Conservation (phyloP, 2,329 filamentous ascomycete genomes). For the Trichoderma endophyticum region DNA sequence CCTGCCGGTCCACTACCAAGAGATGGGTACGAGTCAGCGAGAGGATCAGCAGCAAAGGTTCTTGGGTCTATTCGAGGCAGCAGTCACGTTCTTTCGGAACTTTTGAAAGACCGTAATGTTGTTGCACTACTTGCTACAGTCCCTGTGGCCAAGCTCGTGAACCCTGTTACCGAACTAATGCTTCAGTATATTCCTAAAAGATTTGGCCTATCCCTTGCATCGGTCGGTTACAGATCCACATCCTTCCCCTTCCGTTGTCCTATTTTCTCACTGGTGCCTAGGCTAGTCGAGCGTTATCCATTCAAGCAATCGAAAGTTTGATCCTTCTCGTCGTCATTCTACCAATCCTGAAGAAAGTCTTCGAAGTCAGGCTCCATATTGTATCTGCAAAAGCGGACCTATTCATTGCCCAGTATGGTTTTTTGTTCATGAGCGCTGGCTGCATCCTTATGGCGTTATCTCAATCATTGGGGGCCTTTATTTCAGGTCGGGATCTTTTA, state of each 20-base stretch:
- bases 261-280: neutral
- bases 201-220: constrained; percentile 4
- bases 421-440: neutral
- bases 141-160: constrained; percentile 9
- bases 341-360: neutral
- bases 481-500: neutral
- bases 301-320: constrained; percentile 6
- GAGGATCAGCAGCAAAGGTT: neutral
- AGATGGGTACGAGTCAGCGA: neutral
- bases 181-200: constrained; percentile 13
- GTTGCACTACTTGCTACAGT: neutral
- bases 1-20: neutral
- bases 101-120: neutral
- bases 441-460: constrained; percentile 9
- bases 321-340: neutral
- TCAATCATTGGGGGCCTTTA: neutral
- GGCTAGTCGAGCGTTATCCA: constrained; percentile 2
- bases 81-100: neutral
- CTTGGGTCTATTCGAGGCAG: neutral
- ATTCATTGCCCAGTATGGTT: neutral
- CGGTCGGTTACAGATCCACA: neutral
- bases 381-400: neutral
- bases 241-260: neutral
- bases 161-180: constrained; percentile 13
- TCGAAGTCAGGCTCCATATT: neutral